Evolutionary conservation across 495 filamentous ascomycete species (phyloP).

Genomic region (Tuber indicum): DNA sequence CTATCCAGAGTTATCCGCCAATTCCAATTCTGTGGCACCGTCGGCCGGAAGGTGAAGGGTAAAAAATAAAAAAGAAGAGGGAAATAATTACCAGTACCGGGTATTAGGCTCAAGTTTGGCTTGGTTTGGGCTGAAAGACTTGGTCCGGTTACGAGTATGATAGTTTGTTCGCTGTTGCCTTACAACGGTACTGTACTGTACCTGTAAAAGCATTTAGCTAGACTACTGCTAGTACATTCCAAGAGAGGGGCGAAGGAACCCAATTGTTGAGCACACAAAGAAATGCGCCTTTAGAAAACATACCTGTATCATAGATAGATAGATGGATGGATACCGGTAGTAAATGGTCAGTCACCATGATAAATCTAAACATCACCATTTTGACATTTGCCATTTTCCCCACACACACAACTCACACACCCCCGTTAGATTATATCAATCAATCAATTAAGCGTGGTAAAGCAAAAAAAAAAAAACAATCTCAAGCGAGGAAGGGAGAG

Average conservation of each 20-base stretch:
- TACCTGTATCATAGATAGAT: not conserved
- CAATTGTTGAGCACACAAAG: not conserved
- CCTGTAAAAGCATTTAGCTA: no score
- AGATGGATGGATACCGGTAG: not conserved
- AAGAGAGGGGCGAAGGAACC: not conserved
- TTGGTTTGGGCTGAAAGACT: not conserved
- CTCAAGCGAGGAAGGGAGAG: not conserved
- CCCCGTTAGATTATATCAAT: not conserved
- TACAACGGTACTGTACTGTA: not conserved
- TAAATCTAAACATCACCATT: conserved; percentile 4
- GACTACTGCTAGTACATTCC: no score
- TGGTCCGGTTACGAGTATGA: not conserved
- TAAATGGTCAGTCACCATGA: not conserved
- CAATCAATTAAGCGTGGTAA: conserved; percentile 3
- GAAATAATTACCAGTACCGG: not conserved
- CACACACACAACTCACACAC: not conserved
- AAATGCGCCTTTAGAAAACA: not conserved
- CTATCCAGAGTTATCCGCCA: not conserved
- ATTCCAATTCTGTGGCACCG: not conserved
- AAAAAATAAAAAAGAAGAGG: not conserved
- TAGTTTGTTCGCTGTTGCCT: not conserved
- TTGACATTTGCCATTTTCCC: not conserved
- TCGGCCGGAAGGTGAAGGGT: not conserved
- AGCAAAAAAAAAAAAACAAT: not conserved
- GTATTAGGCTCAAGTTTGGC: not conserved